A percentile compares a stretch with the other conserved stretches of the same genome.
phyloP scores from a whole-genome alignment of 169 alveolate species.

The Babesia bigemina region DNA sequence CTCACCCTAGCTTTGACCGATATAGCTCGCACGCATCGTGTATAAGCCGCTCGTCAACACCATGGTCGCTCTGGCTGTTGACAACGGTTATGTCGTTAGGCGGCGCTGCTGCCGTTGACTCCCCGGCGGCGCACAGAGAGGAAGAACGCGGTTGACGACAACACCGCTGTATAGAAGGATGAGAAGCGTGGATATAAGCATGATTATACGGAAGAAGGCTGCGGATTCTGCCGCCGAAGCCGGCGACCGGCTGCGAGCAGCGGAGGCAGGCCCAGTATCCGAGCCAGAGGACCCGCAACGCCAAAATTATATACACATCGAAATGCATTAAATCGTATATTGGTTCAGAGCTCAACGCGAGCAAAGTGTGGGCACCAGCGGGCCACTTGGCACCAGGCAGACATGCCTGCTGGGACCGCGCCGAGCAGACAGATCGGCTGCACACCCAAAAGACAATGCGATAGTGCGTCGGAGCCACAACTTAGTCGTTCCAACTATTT shows the following conservation, averaged over 20 bases:
- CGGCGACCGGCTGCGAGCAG: not conserved
- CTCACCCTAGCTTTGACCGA: constrained; percentile 45
- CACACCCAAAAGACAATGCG: too few relatives aligned
- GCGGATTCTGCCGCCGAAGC: not conserved
- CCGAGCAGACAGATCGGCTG: too few relatives aligned
- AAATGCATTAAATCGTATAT: not conserved
- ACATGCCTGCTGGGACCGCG: too few relatives aligned
- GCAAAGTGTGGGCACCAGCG: too few relatives aligned
- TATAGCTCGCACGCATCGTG: constrained; percentile 30
- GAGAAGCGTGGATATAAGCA: too few relatives aligned
- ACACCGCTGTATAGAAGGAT: not conserved
- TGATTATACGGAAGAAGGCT: constrained; percentile 3
- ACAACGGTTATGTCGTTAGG: constrained; percentile 49
- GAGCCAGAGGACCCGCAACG: not conserved
- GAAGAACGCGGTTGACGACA: not conserved
- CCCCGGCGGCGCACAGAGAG: not conserved
- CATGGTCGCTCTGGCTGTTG: constrained; percentile 34
- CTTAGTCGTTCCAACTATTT: not conserved
- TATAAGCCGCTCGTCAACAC: constrained; percentile 27
- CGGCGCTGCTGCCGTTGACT: not conserved
- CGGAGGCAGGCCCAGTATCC: not conserved
- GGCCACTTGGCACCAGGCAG: too few relatives aligned
- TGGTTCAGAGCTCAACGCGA: too few relatives aligned
- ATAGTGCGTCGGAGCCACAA: too few relatives aligned
- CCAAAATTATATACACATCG: constrained; percentile 14